A percentile compares a stretch with the other conserved stretches of the same genome.
Evolutionary conservation across 2,329 filamentous ascomycete species (phyloP).

Genomic region (Neonectria neomacrospora): DNA sequence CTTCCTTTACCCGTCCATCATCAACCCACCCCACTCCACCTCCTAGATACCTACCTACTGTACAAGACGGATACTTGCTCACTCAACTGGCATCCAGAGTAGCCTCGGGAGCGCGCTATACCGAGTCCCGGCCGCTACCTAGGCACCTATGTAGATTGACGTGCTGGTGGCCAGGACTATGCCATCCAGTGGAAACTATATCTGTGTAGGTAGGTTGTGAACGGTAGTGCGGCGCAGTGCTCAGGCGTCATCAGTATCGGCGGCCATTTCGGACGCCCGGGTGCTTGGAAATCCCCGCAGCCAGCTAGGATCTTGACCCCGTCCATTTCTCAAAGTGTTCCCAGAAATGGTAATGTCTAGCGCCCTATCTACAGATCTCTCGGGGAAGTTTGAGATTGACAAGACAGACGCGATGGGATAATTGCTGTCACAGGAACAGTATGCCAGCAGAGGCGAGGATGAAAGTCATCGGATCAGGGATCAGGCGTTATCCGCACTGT

Average conservation of each 20-base stretch:
- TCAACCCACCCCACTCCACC: slow-evolving; percentile 21
- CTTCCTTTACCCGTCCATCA: slow-evolving; percentile 11
- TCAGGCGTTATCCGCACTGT: neutral
- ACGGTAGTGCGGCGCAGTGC: neutral
- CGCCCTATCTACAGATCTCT: slow-evolving; percentile 24
- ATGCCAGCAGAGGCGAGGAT: slow-evolving; percentile 4
- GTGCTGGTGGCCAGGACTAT: neutral
- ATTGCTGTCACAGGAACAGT: slow-evolving; percentile 13
- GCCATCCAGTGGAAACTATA: neutral
- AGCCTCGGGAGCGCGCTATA: slow-evolving; percentile 23
- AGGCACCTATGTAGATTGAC: neutral
- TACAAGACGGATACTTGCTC: slow-evolving; percentile 4
- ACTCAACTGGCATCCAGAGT: slow-evolving; percentile 9
- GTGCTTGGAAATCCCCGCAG: neutral
- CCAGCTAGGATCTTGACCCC: slow-evolving; percentile 12
- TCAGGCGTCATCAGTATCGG: slow-evolving; percentile 9
- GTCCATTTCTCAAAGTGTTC: slow-evolving; percentile 14
- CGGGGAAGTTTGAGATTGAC: slow-evolving; percentile 29
- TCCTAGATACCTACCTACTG: neutral
- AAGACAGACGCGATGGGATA: slow-evolving; percentile 18
- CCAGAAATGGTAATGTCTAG: slow-evolving; percentile 13
- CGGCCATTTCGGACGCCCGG: slow-evolving; percentile 14
- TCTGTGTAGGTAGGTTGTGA: neutral
- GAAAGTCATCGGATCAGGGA: slow-evolving; percentile 11
- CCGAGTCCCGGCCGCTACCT: neutral